These are phyloP conservation scores for Naganishia sp. DNA, from an alignment of 1,284 basidiomycete species.

Conservation along the genomic window DNA sequence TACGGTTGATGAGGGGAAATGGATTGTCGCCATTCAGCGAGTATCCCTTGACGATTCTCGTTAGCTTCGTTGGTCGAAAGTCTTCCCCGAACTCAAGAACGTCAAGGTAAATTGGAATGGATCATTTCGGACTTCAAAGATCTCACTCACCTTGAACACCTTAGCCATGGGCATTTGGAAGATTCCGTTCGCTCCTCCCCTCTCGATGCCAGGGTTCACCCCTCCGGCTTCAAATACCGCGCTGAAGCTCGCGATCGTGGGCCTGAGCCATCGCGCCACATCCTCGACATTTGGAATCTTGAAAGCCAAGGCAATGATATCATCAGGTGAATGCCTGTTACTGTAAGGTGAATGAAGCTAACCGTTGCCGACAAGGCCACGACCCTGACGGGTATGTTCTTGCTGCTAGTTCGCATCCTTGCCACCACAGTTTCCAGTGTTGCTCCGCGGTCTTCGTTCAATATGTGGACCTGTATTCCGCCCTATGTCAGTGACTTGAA, in stretches of 20 bases:
- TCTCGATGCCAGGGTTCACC: constrained; percentile 16
- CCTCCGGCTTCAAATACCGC: constrained; percentile 37
- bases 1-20: constrained; percentile 69
- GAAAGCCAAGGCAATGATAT: not conserved
- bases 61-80: constrained; percentile 80
- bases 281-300: constrained; percentile 80
- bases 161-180: constrained; percentile 59
- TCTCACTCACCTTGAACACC: constrained; percentile 66
- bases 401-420: constrained; percentile 73
- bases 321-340: too few relatives aligned
- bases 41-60: constrained; percentile 66
- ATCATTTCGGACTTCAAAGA: not conserved
- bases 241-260: constrained; percentile 31
- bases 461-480: constrained; percentile 73
- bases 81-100: constrained; percentile 78
- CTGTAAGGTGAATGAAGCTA: not conserved
- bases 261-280: constrained; percentile 85
- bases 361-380: constrained; percentile 90
- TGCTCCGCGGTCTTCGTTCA: constrained; percentile 84
- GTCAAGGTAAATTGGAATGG: not conserved
- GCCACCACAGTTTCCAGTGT: constrained; percentile 90
- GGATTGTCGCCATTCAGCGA: constrained; percentile 65
- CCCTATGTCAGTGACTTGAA: not conserved
- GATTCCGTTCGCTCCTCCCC: constrained; percentile 36
- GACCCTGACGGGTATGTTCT: constrained; percentile 71